Evolutionary conservation across 2,329 filamentous ascomycete species (phyloP).

Genomic region (Teratosphaeriaceae sp.): DNA sequence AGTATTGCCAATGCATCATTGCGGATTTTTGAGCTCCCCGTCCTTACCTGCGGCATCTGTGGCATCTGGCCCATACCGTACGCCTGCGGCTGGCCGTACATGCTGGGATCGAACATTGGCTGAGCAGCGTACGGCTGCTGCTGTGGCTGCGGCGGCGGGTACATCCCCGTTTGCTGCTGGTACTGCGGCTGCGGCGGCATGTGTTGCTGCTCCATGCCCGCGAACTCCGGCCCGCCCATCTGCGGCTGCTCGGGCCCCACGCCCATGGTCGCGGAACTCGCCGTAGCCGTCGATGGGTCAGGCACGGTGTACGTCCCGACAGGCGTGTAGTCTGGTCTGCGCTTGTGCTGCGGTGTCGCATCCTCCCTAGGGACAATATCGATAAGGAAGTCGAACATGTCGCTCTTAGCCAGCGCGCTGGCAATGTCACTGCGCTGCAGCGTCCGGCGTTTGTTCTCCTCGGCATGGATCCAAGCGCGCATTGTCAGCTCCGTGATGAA

Average conservation of each 20-base stretch:
- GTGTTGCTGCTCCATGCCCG: slow-evolving; percentile 26
- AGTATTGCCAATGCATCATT: not conserved
- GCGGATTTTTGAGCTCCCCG: slow-evolving; percentile 13
- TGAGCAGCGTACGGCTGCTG: slow-evolving; percentile 71
- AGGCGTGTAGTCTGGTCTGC: slow-evolving; percentile 38
- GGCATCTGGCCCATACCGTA: slow-evolving; percentile 26
- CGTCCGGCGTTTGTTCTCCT: slow-evolving; percentile 96
- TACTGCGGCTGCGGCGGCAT: slow-evolving; percentile 48
- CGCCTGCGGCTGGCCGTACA: slow-evolving; percentile 51
- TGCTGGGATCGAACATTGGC: slow-evolving; percentile 71
- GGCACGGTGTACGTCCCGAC: slow-evolving; percentile 39
- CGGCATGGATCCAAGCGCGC: slow-evolving; percentile 98
- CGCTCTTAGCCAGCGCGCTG: slow-evolving; percentile 88
- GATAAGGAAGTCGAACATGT: slow-evolving; percentile 99
- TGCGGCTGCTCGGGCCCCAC: slow-evolving; percentile 18
- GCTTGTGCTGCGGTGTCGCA: slow-evolving; percentile 76
- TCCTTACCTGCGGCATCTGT: slow-evolving; percentile 22
- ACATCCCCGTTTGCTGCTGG: slow-evolving; percentile 72
- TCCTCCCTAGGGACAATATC: slow-evolving; percentile 97
- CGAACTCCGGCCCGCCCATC: slow-evolving; percentile 28
- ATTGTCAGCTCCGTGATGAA: slow-evolving; percentile 95
- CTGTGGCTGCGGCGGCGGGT: slow-evolving; percentile 71
- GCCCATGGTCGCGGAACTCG: slow-evolving; percentile 26
- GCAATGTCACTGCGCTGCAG: slow-evolving; percentile 95
- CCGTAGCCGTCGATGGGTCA: slow-evolving; percentile 44